Conservation (phyloP, 2,329 filamentous ascomycete species). For the Paecilomyces fulvus region DNA sequence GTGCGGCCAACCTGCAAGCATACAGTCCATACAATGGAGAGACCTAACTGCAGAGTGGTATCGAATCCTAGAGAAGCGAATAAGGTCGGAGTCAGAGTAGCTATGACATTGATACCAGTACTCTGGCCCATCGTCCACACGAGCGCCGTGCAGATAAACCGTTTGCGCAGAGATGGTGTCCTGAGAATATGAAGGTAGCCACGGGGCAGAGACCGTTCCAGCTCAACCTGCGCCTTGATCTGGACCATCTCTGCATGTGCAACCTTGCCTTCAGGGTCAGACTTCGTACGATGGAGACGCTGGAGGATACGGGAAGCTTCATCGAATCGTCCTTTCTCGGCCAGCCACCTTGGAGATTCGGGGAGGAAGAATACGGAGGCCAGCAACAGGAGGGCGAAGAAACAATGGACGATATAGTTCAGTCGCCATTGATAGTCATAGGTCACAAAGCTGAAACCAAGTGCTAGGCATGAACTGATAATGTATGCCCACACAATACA, state of each 20-base stretch:
- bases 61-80: conserved; percentile 23
- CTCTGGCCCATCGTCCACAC: conserved; percentile 22
- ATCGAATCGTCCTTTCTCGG: conserved; percentile 12
- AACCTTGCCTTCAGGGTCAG: conserved; percentile 13
- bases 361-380: conserved; percentile 7
- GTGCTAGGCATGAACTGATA: conserved; percentile 9
- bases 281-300: conserved; percentile 13
- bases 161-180: conserved; percentile 17
- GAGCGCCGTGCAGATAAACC: conserved; percentile 19
- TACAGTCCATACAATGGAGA: conserved; percentile 19
- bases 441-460: conserved; percentile 15
- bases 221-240: conserved; percentile 21
- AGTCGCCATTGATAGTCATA: conserved; percentile 15
- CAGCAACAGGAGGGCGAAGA: conserved; percentile 4
- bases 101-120: conserved; percentile 22
- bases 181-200: conserved; percentile 20
- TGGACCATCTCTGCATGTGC: conserved; percentile 19
- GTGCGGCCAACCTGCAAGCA: conserved; percentile 17
- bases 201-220: conserved; percentile 11
- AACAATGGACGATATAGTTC: conserved; percentile 13
- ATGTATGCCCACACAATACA: conserved; percentile 18
- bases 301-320: conserved; percentile 13
- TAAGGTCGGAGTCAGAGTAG: conserved; percentile 20
- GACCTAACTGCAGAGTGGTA: conserved; percentile 17
- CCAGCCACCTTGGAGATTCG: conserved; percentile 12